phyloP scores from a whole-genome alignment of 2,329 filamentous ascomycete species.

The Sporothrix pseudoabietina region DNA sequence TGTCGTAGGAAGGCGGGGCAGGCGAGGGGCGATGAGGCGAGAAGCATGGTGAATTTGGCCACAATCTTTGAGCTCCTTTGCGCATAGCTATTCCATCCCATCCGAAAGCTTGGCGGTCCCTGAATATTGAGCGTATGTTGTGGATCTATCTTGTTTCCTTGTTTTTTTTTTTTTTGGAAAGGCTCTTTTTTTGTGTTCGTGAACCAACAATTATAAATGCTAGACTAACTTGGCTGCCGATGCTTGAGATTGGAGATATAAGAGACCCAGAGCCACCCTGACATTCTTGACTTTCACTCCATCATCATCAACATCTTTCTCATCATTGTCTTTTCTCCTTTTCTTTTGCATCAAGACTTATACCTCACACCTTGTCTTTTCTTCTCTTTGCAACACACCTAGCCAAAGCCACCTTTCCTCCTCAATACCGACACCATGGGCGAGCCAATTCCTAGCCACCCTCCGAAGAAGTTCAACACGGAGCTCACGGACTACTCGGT shows the following conservation, averaged over 20 bases:
- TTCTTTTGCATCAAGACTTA: neutral
- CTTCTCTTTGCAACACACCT: neutral
- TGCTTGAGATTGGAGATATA: neutral
- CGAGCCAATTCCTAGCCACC: conserved; percentile 26
- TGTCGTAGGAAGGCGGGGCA: neutral
- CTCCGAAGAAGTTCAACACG: conserved; percentile 47
- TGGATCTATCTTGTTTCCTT: neutral
- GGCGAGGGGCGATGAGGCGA: neutral
- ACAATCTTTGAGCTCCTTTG: neutral
- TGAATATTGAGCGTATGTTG: neutral
- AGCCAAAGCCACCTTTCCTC: no score
- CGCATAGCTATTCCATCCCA: neutral
- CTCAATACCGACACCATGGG: conserved; percentile 34
- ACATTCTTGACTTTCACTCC: neutral
- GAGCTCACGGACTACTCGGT: conserved; percentile 46
- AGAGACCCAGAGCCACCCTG: neutral
- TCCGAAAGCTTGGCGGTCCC: neutral
- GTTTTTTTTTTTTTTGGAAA: no score
- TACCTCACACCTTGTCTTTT: neutral
- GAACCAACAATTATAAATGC: neutral
- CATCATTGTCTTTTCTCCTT: neutral
- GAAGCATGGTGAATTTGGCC: neutral
- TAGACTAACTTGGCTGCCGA: neutral
- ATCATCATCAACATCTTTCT: neutral
- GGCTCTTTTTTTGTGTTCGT: neutral